Evolutionary conservation across 352 stramenopile species (phyloP).

Genomic region (Peronosclerospora sorghi): DNA sequence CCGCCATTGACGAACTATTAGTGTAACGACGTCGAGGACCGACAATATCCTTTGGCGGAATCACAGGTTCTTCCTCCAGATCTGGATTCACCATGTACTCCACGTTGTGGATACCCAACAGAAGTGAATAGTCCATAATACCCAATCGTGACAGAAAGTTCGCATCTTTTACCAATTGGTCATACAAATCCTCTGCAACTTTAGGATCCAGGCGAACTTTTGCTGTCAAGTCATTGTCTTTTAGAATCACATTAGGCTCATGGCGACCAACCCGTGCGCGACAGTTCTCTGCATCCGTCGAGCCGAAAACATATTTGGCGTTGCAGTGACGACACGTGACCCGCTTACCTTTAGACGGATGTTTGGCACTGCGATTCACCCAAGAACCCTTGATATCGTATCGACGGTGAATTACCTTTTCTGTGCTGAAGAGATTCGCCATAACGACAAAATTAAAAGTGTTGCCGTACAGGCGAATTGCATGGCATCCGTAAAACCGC

Average conservation of each 20-base stretch:
- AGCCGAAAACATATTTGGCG: constrained; percentile 79
- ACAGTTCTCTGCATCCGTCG: constrained; percentile 69
- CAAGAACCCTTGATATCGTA: constrained; percentile 86
- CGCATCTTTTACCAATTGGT: constrained; percentile 78
- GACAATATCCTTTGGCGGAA: constrained; percentile 21
- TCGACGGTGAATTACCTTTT: constrained; percentile 73
- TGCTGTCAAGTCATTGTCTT: constrained; percentile 81
- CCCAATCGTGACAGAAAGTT: constrained; percentile 74
- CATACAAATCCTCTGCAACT: constrained; percentile 71
- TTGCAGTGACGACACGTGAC: constrained; percentile 84
- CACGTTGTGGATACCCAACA: constrained; percentile 84
- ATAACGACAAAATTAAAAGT: constrained; percentile 88
- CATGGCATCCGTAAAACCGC: constrained; percentile 78
- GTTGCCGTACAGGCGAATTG: constrained; percentile 78
- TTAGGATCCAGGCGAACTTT: constrained; percentile 68
- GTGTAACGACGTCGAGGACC: constrained; percentile 22
- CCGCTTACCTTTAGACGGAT: constrained; percentile 75
- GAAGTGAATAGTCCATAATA: constrained; percentile 89
- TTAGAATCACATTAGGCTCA: constrained; percentile 79
- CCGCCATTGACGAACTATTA: constrained; percentile 29
- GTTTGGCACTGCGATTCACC: constrained; percentile 82
- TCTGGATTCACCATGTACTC: constrained; percentile 83
- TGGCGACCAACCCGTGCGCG: constrained; percentile 65
- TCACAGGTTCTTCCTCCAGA: constrained; percentile 33
- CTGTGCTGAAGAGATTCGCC: constrained; percentile 78